These are phyloP conservation scores for Ziziphus jujuba DNA, from an alignment of 306 rosid genomes.

Conservation along the genomic window DNA sequence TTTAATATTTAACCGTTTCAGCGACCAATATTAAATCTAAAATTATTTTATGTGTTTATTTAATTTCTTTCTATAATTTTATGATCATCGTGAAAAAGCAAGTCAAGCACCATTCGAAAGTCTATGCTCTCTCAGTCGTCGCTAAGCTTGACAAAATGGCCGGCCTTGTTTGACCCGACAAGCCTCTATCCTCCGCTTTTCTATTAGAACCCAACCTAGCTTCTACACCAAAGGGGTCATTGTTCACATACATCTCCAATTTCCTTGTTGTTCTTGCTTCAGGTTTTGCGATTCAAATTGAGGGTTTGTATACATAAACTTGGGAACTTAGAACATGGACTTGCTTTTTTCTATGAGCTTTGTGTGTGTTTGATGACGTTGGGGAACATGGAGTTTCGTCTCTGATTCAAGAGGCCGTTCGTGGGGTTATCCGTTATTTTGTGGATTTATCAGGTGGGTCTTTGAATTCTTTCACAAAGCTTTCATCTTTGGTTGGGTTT, in stretches of 20 bases:
- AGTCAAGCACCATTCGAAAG: slow-evolving; percentile 18
- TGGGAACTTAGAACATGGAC: neutral
- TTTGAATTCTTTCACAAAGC: slow-evolving; percentile 7
- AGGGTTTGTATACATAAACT: slow-evolving; percentile 3
- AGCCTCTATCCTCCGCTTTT: neutral
- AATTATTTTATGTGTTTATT: neutral
- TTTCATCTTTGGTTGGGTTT: neutral
- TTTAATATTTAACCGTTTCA: neutral
- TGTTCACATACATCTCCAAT: slow-evolving; percentile 25
- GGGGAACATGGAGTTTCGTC: slow-evolving; percentile 4
- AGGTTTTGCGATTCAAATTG: neutral
- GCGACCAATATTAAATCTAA: neutral
- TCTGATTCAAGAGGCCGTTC: slow-evolving; percentile 18
- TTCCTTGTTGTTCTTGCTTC: neutral
- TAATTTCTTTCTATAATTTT: neutral
- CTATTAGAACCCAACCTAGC: neutral
- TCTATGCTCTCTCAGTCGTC: slow-evolving; percentile 29
- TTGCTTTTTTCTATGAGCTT: slow-evolving; percentile 9
- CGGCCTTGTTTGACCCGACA: slow-evolving; percentile 35
- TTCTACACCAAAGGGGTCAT: slow-evolving; percentile 1
- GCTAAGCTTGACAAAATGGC: slow-evolving; percentile 35
- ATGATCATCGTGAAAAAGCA: neutral
- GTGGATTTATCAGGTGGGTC: slow-evolving; percentile 34
- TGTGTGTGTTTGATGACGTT: slow-evolving; percentile 12
- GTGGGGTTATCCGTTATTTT: slow-evolving; percentile 11